Conservation (phyloP, 164 flowering plant species). For the Warburgia ugandensis region DNA sequence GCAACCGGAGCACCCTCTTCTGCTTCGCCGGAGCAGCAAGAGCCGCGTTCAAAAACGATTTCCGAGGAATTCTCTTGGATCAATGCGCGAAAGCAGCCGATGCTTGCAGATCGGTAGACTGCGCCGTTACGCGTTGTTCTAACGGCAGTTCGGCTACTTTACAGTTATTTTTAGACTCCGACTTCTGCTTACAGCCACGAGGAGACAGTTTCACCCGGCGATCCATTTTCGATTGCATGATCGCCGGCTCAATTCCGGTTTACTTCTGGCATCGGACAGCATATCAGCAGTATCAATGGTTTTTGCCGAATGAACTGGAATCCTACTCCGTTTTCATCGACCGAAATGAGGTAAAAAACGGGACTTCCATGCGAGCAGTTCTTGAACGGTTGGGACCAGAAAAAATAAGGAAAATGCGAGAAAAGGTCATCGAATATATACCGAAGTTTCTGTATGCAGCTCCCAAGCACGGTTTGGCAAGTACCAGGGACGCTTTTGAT, state of each 20-base stretch:
- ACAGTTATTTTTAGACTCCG: constrained; percentile 62
- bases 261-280: constrained; percentile 89
- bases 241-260: constrained; percentile 96
- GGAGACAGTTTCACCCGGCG: constrained; percentile 92
- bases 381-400: constrained; percentile 46
- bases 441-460: constrained; percentile 69
- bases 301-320: constrained; percentile 54
- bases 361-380: constrained; percentile 48
- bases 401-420: constrained; percentile 58
- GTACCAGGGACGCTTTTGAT: constrained; percentile 71
- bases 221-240: constrained; percentile 91
- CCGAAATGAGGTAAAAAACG: constrained; percentile 58
- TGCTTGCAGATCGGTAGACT: constrained; percentile 58
- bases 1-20: constrained; percentile 42
- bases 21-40: constrained; percentile 85
- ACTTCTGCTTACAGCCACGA: constrained; percentile 87
- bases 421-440: constrained; percentile 55
- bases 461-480: constrained; percentile 40
- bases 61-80: constrained; percentile 43
- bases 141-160: constrained; percentile 60
- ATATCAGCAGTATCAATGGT: constrained; percentile 84
- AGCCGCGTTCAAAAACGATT: constrained; percentile 46
- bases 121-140: constrained; percentile 47
- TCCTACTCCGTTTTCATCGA: constrained; percentile 86
- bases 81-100: constrained; percentile 52